Percentiles rank a stretch among this genome's conserved stretches.
These are phyloP conservation scores for Auricularia cornea DNA, from an alignment of 768 basidiomycete genomes.

Conservation along the genomic window DNA sequence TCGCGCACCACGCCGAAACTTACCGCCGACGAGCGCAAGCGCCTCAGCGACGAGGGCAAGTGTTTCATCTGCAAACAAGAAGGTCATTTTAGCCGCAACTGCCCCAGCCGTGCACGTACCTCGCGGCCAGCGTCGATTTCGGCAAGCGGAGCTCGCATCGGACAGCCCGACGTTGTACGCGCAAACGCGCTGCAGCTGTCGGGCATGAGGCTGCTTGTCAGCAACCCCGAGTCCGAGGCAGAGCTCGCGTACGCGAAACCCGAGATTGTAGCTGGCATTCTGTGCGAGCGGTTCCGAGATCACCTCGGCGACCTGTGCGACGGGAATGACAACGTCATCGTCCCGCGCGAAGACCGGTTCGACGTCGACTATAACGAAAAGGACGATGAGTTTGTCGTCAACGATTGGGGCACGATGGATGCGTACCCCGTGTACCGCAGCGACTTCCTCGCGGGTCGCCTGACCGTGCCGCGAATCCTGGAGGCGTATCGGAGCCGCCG, in stretches of 20 bases:
- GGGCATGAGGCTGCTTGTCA: not conserved
- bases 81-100: conserved; percentile 24
- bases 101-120: conserved; percentile 16
- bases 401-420: not conserved
- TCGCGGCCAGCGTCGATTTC: not conserved
- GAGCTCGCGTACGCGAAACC: not conserved
- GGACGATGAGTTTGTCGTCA: not conserved
- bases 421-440: not conserved
- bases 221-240: not conserved
- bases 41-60: conserved; percentile 8
- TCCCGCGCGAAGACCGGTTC: not conserved
- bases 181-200: not conserved
- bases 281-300: not conserved
- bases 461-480: not conserved
- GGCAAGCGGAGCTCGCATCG: not conserved
- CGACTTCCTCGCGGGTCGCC: not conserved
- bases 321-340: not conserved
- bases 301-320: not conserved
- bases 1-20: not conserved
- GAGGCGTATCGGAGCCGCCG: not conserved
- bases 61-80: conserved; percentile 23
- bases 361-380: not conserved
- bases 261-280: not conserved
- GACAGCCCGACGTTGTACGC: not conserved
- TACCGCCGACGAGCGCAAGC: not conserved